phyloP scores from a whole-genome alignment of 495 filamentous ascomycete species.

The Penicillium paradoxum region DNA sequence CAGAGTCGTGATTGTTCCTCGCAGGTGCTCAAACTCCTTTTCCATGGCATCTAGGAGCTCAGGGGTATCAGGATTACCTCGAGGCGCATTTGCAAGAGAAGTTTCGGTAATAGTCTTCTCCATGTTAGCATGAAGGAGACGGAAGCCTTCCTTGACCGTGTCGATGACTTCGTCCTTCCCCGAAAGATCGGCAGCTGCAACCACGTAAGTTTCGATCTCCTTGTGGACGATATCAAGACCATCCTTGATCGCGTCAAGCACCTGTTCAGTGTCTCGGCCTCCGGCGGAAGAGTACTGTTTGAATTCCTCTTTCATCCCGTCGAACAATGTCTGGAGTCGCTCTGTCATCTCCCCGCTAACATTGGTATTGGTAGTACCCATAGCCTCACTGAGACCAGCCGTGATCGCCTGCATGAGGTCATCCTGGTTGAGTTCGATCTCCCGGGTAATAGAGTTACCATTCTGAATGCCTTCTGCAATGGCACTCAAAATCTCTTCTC shows the following conservation, averaged over 20 bases:
- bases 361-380: constrained; percentile 40
- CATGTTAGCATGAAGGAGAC: constrained; percentile 67
- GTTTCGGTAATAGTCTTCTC: constrained; percentile 54
- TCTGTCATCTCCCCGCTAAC: constrained; percentile 64
- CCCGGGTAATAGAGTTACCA: constrained; percentile 44
- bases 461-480: constrained; percentile 53
- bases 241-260: constrained; percentile 80
- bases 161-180: constrained; percentile 75
- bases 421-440: constrained; percentile 59
- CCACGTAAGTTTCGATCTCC: constrained; percentile 77
- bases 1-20: constrained; percentile 64
- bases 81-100: constrained; percentile 26
- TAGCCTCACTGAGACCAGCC: constrained; percentile 51
- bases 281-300: constrained; percentile 70
- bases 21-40: constrained; percentile 63
- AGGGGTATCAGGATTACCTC: constrained; percentile 41
- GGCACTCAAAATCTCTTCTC: constrained; percentile 51
- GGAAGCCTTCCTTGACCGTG: constrained; percentile 65
- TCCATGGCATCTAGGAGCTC: constrained; percentile 67
- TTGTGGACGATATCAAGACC: constrained; percentile 73
- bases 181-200: constrained; percentile 58
- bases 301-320: constrained; percentile 67
- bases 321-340: constrained; percentile 67
- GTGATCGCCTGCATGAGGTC: constrained; percentile 64
- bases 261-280: constrained; percentile 72